These are phyloP conservation scores for Trichosporon sp. DNA, from an alignment of 1,284 basidiomycete genomes.

Conservation along the genomic window DNA sequence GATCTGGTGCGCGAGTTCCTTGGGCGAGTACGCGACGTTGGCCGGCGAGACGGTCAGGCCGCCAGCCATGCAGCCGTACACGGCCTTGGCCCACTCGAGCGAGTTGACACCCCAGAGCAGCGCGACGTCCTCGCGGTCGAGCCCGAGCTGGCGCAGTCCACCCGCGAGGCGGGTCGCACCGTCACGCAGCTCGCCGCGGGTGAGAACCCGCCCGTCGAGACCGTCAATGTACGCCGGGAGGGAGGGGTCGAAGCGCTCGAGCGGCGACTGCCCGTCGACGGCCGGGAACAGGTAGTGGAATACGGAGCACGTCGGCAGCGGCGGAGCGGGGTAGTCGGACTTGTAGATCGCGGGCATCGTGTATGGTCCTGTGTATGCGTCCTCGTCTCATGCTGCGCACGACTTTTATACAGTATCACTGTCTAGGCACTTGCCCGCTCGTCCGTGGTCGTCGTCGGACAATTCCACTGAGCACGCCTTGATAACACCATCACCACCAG, in stretches of 20 bases:
- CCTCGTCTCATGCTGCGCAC: background rate
- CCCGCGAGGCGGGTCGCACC: slow-evolving; percentile 64
- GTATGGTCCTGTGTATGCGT: background rate
- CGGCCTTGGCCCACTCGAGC: slow-evolving; percentile 60
- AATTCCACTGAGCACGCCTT: slow-evolving; percentile 16
- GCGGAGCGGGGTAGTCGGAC: slow-evolving; percentile 25
- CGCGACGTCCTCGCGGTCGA: slow-evolving; percentile 45
- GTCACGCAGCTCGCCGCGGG: slow-evolving; percentile 63
- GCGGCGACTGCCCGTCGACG: slow-evolving; percentile 19
- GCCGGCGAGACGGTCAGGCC: slow-evolving; percentile 46
- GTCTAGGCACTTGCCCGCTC: background rate
- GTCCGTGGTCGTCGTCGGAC: background rate
- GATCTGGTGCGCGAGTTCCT: slow-evolving; percentile 55
- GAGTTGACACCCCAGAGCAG: slow-evolving; percentile 61
- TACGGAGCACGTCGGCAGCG: slow-evolving; percentile 23
- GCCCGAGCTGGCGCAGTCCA: slow-evolving; percentile 58
- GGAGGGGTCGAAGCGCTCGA: slow-evolving; percentile 41
- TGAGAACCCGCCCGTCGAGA: slow-evolving; percentile 62
- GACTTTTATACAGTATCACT: background rate
- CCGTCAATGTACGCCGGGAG: slow-evolving; percentile 70
- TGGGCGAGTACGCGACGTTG: slow-evolving; percentile 45
- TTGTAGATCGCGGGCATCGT: slow-evolving; percentile 26
- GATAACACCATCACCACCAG: slow-evolving; percentile 10
- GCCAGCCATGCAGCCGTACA: slow-evolving; percentile 61
- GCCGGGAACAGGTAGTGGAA: slow-evolving; percentile 31